Evolutionary conservation across 108 stramenopile genomes (phyloP).

Genomic region (Pseudonitzschia multiseries): DNA sequence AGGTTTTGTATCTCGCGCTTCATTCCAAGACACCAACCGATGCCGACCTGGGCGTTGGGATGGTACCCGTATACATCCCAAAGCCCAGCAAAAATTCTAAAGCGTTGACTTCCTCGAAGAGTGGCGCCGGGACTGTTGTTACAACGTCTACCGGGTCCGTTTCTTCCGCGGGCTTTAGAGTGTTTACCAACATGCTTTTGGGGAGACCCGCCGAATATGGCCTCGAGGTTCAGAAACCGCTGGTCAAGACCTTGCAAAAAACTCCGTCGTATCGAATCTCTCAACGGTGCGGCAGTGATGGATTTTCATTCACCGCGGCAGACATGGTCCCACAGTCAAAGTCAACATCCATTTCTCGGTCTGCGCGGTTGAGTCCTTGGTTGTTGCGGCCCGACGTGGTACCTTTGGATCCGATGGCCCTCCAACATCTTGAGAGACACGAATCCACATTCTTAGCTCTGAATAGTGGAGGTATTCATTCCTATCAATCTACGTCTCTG

Average conservation of each 20-base stretch:
- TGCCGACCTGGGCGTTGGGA: conserved; percentile 59
- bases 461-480: conserved; percentile 80
- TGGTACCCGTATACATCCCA: conserved; percentile 50
- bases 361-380: conserved; percentile 72
- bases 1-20: conserved; percentile 50
- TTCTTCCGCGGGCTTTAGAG: conserved; percentile 27
- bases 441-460: conserved; percentile 48
- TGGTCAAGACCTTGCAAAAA: conserved; percentile 3
- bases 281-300: conserved; percentile 38
- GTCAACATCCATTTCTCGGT: conserved; percentile 31
- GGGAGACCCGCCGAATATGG: conserved; percentile 38
- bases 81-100: conserved; percentile 3
- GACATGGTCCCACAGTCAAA: conserved; percentile 33
- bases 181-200: conserved; percentile 37
- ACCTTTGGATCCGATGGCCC: conserved; percentile 58
- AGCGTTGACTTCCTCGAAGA: conserved; percentile 6
- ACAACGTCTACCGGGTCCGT: conserved; percentile 20
- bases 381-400: conserved; percentile 61
- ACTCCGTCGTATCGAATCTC: conserved; percentile 43
- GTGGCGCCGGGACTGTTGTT: conserved; percentile 35
- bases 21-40: conserved; percentile 81
- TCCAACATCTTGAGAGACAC: conserved; percentile 52
- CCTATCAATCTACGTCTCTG: conserved; percentile 53
- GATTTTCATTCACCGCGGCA: conserved; percentile 68
- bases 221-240: conserved; percentile 24